Evolutionary conservation across 192 early-diverging fungal species (phyloP).

Genomic region (Backusella tuberculispora): DNA sequence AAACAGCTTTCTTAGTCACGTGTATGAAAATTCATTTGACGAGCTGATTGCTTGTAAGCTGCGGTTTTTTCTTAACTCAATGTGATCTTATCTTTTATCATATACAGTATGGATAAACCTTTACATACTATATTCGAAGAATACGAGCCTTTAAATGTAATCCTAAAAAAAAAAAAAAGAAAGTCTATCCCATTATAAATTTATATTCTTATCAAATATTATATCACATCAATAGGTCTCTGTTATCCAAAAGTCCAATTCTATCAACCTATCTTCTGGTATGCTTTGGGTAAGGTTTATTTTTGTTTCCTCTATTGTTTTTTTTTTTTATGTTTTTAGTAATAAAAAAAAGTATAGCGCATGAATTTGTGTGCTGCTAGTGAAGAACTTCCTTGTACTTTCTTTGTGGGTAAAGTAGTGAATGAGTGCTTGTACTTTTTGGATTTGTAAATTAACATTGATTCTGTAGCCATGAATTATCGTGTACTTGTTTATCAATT

Average conservation of each 20-base stretch:
- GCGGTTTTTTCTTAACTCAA: background rate
- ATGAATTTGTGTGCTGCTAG: conserved; percentile 52
- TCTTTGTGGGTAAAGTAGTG: conserved; percentile 43
- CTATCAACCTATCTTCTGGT: conserved; percentile 13
- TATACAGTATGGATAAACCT: conserved; percentile 8
- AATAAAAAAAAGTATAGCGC: conserved; percentile 30
- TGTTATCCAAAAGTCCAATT: conserved; percentile 23
- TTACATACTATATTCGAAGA: conserved; percentile 25
- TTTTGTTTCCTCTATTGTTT: background rate
- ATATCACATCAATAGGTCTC: conserved; percentile 18
- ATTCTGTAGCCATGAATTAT: conserved; percentile 35
- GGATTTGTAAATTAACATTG: background rate
- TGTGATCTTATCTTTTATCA: background rate
- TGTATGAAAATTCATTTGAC: background rate
- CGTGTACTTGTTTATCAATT: conserved; percentile 39
- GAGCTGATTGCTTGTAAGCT: background rate
- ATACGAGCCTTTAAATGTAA: conserved; percentile 28
- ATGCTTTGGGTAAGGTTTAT: conserved; percentile 27
- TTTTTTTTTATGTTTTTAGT: too few relatives aligned
- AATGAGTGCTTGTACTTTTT: background rate
- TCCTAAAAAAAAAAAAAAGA: background rate
- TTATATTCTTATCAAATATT: background rate
- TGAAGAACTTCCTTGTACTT: conserved; percentile 37
- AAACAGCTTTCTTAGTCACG: background rate
- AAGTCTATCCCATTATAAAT: background rate